phyloP scores from a whole-genome alignment of 1,139 yeast species.

The Protomyces inundatus region DNA sequence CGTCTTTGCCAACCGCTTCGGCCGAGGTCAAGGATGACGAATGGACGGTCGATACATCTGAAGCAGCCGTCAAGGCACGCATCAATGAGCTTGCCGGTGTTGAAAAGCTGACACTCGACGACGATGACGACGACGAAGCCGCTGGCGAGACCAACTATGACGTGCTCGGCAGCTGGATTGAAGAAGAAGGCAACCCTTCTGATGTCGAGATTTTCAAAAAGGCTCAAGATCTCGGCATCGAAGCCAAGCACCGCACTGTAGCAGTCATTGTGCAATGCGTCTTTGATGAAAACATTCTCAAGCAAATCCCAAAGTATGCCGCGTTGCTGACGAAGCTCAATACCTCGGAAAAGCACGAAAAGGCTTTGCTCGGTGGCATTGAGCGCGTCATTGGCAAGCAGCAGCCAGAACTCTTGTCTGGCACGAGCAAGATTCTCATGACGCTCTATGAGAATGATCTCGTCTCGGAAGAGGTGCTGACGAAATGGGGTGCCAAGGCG shows the following conservation, averaged over 20 bases:
- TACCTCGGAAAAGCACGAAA: constrained; percentile 59
- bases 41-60: constrained; percentile 98
- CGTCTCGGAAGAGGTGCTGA: constrained; percentile 72
- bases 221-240: constrained; percentile 72
- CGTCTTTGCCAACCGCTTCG: constrained; percentile 51
- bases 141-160: constrained; percentile 48
- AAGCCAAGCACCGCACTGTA: constrained; percentile 67
- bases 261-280: constrained; percentile 89
- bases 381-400: constrained; percentile 88
- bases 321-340: constrained; percentile 60
- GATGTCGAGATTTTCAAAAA: constrained; percentile 92
- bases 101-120: constrained; percentile 40
- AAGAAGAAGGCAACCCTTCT: constrained; percentile 57
- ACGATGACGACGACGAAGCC: constrained; percentile 42
- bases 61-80: constrained; percentile 91
- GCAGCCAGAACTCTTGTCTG: constrained; percentile 66
- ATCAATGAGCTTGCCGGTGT: constrained; percentile 73
- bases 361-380: constrained; percentile 87
- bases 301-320: constrained; percentile 53
- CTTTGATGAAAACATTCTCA: constrained; percentile 71
- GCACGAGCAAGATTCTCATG: constrained; percentile 75
- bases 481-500: constrained; percentile 84
- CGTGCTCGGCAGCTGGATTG: constrained; percentile 88
- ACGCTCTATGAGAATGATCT: constrained; percentile 77
- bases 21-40: constrained; percentile 75